Base-by-base conservation (phyloP, 2,329 filamentous ascomycete species). In the Cladosporium sp. region DNA sequence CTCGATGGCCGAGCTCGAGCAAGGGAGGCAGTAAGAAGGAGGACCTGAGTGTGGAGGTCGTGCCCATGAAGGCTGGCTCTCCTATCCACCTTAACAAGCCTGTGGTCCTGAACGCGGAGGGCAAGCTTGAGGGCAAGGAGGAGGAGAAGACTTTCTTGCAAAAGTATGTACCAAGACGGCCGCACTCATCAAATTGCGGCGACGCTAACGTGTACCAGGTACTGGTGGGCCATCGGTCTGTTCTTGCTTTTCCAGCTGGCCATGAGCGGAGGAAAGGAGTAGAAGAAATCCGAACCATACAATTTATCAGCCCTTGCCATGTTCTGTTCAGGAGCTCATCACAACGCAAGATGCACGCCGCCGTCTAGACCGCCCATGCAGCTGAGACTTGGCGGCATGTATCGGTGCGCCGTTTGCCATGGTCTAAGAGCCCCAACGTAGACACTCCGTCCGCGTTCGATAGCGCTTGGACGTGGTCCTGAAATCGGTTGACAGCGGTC, bases 91-190 rank as follows among this genome's bases (percentile, higher is more conserved):
- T 77, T 61, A 77, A 81, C 54, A 80, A 75, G 43, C 79, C 80
- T 1, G 75, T 80, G 46, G 69, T 79, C 49, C 69, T 80, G 57
- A 81, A 80, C 59, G 75, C 78, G 28, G 72, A 76, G 44, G 82
- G 82, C 0, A 74, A 71, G 57, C 72, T 83, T 46, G 72, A 65
- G 13, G 63, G 68, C 4, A 63, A 73, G 58, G 73, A 74, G 61
- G 68, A 68, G 8, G 72, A 78, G 62, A 77, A 77, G 69, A 68
- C 67, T 3, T 77, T 78, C 58, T 62, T 78, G 57, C 75, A 77
- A 59, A 78, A 78, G 74, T 77, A 58, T 59, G 72, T 68, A 28
- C 40, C 34, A 32, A 3, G 16, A 7, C 6, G 44, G 33, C 49
- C 11, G 6, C 3, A 40, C 31, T 9, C 19, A 10, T 11, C 16